phyloP scores from a whole-genome alignment of 106 monocot genomes.

The Allium sativum region DNA sequence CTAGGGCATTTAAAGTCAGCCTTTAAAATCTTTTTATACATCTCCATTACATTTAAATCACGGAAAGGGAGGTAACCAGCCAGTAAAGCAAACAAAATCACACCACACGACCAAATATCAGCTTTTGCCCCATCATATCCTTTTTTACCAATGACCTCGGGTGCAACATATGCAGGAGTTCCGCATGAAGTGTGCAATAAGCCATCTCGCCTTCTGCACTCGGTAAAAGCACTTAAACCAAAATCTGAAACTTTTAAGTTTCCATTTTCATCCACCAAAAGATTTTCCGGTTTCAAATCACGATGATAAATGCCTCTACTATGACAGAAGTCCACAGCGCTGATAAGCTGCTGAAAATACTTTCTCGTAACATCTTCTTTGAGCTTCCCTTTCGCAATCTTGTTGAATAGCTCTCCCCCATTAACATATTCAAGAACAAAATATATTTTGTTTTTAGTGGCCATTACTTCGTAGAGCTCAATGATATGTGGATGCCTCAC shows the following conservation, averaged over 20 bases:
- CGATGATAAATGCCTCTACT: conserved; percentile 47
- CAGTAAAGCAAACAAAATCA: conserved; percentile 27
- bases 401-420: conserved; percentile 34
- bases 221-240: conserved; percentile 29
- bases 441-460: conserved; percentile 31
- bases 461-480: conserved; percentile 42
- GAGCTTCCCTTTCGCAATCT: conserved; percentile 27
- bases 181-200: conserved; percentile 43
- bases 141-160: conserved; percentile 30
- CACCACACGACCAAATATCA: conserved; percentile 52
- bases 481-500: conserved; percentile 30
- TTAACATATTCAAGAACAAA: conserved; percentile 27
- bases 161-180: conserved; percentile 50
- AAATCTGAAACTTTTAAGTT: conserved; percentile 48
- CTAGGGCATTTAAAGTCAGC: conserved; percentile 32
- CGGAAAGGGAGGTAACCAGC: conserved; percentile 45
- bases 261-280: conserved; percentile 36
- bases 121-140: conserved; percentile 43
- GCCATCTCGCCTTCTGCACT: conserved; percentile 19
- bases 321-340: conserved; percentile 37
- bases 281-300: conserved; percentile 45
- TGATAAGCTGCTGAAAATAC: conserved; percentile 38
- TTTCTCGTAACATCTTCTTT: conserved; percentile 28
- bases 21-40: conserved; percentile 34
- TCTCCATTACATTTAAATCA: conserved; percentile 31